Evolutionary conservation across 768 basidiomycete species (phyloP).

Genomic region (Krasilnikovozyma curviuscula): DNA sequence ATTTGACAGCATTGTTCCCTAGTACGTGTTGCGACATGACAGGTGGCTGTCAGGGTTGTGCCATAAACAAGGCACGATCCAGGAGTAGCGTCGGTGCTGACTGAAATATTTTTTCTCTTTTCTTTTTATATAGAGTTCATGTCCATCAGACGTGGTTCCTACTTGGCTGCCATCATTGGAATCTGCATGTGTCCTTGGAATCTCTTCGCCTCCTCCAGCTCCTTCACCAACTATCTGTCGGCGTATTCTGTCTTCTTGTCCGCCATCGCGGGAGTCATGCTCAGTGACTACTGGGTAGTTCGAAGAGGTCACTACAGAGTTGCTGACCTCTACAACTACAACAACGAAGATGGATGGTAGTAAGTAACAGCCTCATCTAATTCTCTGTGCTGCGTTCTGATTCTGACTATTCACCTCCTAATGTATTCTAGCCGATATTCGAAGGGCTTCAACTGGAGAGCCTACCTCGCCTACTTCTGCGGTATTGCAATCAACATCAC

Average conservation of each 20-base stretch:
- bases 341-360: conserved; percentile 33
- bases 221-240: conserved; percentile 60
- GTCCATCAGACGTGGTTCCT: conserved; percentile 72
- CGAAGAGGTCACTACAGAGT: conserved; percentile 52
- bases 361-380: neutral
- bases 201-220: conserved; percentile 48
- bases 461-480: conserved; percentile 43
- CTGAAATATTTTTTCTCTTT: too few species aligned
- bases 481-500: conserved; percentile 68
- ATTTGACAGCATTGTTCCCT: conserved; percentile 63
- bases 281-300: conserved; percentile 60
- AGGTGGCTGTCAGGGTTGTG: too few species aligned
- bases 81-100: too few species aligned
- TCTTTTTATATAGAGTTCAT: too few species aligned
- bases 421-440: too few species aligned
- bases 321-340: conserved; percentile 44
- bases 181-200: conserved; percentile 48
- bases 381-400: conserved; percentile 40
- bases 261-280: conserved; percentile 60
- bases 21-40: conserved; percentile 32
- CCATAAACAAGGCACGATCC: too few species aligned
- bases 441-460: conserved; percentile 50
- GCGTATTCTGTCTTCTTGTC: conserved; percentile 65
- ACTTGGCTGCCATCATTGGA: conserved; percentile 58
- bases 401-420: too few species aligned